A percentile compares a stretch with the other conserved stretches of the same genome.
These are phyloP conservation scores for Fomitopsis pinicola DNA, from an alignment of 1,284 basidiomycete species.

Conservation along the genomic window DNA sequence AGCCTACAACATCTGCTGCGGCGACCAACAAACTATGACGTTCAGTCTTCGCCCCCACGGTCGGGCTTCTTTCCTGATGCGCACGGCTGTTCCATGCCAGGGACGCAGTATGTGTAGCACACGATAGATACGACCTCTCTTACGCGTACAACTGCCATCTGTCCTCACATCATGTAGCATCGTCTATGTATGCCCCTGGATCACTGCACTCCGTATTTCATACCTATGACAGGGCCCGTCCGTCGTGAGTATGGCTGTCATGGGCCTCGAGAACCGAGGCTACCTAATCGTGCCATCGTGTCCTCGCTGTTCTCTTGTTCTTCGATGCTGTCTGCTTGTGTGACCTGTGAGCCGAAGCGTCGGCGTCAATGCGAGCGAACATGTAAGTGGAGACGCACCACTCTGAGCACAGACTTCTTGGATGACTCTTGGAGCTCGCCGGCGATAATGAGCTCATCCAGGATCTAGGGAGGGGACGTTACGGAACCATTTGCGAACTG, in stretches of 20 bases:
- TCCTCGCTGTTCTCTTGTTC: conserved; percentile 81
- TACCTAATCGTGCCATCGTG: conserved; percentile 66
- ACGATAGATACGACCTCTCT: neutral
- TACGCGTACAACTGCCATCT: neutral
- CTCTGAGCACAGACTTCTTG: conserved; percentile 94
- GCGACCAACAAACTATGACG: neutral
- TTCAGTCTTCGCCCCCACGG: neutral
- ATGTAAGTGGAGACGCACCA: conserved; percentile 43
- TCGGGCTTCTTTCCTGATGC: neutral
- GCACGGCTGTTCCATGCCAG: neutral
- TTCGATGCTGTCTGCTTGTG: conserved; percentile 75
- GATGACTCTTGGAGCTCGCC: conserved; percentile 98
- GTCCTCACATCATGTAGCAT: neutral
- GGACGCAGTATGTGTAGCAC: conserved; percentile 7
- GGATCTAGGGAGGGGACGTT: conserved; percentile 51
- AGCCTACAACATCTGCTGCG: neutral
- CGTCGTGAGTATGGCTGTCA: conserved; percentile 4
- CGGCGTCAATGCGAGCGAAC: too few species aligned
- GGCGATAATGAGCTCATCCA: conserved; percentile 97
- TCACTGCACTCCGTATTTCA: neutral
- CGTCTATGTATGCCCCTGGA: neutral
- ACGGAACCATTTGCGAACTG: neutral
- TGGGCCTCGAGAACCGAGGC: conserved; percentile 25
- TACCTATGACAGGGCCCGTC: neutral
- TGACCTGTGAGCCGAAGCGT: conserved; percentile 49